A percentile compares a stretch with the other conserved stretches of the same genome.
Evolutionary conservation across 306 rosid species (phyloP).

Genomic region (Fragaria iinumae): DNA sequence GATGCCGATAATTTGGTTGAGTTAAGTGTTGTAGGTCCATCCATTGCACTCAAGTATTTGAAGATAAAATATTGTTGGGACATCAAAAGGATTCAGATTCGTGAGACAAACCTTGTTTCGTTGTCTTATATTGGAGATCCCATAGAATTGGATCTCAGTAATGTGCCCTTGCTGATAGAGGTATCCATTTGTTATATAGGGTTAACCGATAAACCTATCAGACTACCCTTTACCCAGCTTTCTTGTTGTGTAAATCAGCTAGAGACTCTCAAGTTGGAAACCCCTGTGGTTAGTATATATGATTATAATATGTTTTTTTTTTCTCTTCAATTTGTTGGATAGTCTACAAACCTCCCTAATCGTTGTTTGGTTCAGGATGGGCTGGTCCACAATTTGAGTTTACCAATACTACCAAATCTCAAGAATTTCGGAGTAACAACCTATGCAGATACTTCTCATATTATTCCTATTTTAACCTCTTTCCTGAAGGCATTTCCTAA

Average conservation of each 20-base stretch:
- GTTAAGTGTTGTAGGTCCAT: background rate
- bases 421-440: background rate
- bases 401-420: background rate
- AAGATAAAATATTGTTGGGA: background rate
- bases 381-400: background rate
- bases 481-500: background rate
- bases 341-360: background rate
- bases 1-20: background rate
- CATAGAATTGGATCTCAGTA: background rate
- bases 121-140: background rate
- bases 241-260: background rate
- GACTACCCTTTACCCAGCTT: background rate
- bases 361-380: background rate
- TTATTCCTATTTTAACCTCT: background rate
- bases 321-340: background rate
- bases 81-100: background rate
- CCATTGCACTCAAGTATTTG: background rate
- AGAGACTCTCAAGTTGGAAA: background rate
- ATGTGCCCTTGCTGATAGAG: background rate
- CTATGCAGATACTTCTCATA: background rate
- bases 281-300: background rate
- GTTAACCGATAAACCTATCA: background rate
- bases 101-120: background rate
- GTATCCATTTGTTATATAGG: background rate
- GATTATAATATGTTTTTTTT: background rate